A percentile compares a stretch with the other conserved stretches of the same genome.
phyloP scores from a whole-genome alignment of 2,329 filamentous ascomycete species.

The Ascochyta lentis region DNA sequence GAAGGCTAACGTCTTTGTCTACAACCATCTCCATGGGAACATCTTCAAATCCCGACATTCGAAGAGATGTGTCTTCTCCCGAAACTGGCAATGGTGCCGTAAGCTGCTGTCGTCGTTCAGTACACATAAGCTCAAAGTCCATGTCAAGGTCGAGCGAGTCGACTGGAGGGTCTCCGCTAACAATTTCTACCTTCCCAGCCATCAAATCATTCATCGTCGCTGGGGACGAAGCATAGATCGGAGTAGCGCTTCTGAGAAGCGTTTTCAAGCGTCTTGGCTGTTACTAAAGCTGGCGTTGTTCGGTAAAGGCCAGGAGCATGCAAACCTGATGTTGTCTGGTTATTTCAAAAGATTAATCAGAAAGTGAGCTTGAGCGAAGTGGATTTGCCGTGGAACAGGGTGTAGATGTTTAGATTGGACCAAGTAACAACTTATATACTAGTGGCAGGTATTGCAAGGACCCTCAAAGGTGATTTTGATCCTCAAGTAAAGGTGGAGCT shows the following conservation, averaged over 20 bases:
- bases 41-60: not conserved
- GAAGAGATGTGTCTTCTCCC: not conserved
- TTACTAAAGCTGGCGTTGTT: not conserved
- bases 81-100: not conserved
- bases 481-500: not conserved
- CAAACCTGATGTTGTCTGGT: not conserved
- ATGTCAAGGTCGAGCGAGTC: conserved; percentile 14
- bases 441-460: not conserved
- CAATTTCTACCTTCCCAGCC: conserved; percentile 1
- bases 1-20: not conserved
- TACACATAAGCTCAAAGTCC: conserved; percentile 4
- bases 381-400: not conserved
- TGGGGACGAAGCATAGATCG: not conserved
- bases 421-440: not conserved
- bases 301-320: not conserved
- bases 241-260: not conserved
- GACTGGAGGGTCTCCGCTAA: not conserved
- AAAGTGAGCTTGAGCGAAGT: not conserved
- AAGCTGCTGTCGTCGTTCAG: not conserved
- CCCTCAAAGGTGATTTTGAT: not conserved
- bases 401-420: not conserved
- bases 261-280: not conserved
- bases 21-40: conserved; percentile 5
- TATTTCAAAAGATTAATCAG: not conserved
- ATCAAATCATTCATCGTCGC: not conserved